Percentiles rank a stretch among this genome's conserved stretches.
phyloP scores from a whole-genome alignment of 345 rosid species.

The Atalantia buxifolia region DNA sequence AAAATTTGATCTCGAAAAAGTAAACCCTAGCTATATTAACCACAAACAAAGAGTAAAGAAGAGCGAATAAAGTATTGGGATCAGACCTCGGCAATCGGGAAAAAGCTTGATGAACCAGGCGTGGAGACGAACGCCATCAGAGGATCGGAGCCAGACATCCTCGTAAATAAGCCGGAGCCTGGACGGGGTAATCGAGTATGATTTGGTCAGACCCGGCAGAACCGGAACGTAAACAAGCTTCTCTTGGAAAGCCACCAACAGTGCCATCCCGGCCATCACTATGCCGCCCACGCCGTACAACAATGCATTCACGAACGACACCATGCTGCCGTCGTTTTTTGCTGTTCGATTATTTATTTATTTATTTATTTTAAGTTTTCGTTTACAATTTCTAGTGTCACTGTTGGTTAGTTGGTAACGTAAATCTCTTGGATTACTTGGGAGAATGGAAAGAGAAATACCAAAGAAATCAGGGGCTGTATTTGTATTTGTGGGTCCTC shows the following conservation, averaged over 20 bases:
- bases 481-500: too few species aligned
- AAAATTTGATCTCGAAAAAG: constrained; percentile 1
- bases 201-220: constrained; percentile 84
- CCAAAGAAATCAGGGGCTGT: too few species aligned
- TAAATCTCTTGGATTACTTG: too few species aligned
- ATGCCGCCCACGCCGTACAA: constrained; percentile 89
- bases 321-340: constrained; percentile 31
- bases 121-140: constrained; percentile 91
- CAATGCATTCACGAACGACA: constrained; percentile 65
- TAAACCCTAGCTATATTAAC: constrained; percentile 22
- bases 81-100: constrained; percentile 73
- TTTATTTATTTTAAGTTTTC: background rate
- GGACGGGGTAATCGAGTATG: constrained; percentile 75
- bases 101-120: constrained; percentile 92
- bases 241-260: constrained; percentile 95
- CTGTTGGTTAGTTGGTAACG: too few species aligned
- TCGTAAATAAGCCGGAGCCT: constrained; percentile 80
- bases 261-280: constrained; percentile 84
- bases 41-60: background rate
- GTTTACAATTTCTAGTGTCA: background rate
- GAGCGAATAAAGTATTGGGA: background rate
- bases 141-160: constrained; percentile 93
- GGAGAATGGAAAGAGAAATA: too few species aligned
- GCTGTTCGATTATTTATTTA: background rate
- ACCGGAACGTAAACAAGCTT: constrained; percentile 93